Evolutionary conservation across 2,329 filamentous ascomycete genomes (phyloP).

Genomic region (Blastomyces silverae): DNA sequence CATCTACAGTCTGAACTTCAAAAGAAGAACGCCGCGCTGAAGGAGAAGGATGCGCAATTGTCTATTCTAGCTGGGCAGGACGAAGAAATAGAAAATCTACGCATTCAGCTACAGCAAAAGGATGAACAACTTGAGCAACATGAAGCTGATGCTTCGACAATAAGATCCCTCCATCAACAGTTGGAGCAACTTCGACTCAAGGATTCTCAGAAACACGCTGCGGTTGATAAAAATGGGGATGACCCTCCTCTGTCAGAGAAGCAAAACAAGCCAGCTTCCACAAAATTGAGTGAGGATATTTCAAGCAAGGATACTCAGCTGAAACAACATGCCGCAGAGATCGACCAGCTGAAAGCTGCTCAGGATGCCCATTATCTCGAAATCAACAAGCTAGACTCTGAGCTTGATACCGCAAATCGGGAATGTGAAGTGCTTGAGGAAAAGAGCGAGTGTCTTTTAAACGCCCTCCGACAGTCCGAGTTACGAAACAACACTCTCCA

Average conservation of each 20-base stretch:
- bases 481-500: conserved; percentile 35
- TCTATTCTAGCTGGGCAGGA: conserved; percentile 9
- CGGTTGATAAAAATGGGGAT: conserved; percentile 4
- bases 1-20: conserved; percentile 37
- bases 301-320: conserved; percentile 32
- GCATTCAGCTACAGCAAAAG: conserved; percentile 14
- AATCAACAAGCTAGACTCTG: conserved; percentile 32
- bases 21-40: conserved; percentile 28
- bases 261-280: not conserved
- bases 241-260: not conserved
- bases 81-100: conserved; percentile 17
- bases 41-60: conserved; percentile 24
- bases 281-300: conserved; percentile 26
- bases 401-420: conserved; percentile 30
- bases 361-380: conserved; percentile 33
- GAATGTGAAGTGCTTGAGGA: conserved; percentile 34
- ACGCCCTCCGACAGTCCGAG: conserved; percentile 33
- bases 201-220: not conserved
- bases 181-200: conserved; percentile 15
- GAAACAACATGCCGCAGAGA: conserved; percentile 33
- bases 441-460: conserved; percentile 31
- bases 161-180: conserved; percentile 21
- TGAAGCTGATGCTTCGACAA: conserved; percentile 24
- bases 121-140: conserved; percentile 15
- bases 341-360: conserved; percentile 33